Conservation (phyloP, 164 flowering plant genomes). For the Dillenia turbinata region DNA sequence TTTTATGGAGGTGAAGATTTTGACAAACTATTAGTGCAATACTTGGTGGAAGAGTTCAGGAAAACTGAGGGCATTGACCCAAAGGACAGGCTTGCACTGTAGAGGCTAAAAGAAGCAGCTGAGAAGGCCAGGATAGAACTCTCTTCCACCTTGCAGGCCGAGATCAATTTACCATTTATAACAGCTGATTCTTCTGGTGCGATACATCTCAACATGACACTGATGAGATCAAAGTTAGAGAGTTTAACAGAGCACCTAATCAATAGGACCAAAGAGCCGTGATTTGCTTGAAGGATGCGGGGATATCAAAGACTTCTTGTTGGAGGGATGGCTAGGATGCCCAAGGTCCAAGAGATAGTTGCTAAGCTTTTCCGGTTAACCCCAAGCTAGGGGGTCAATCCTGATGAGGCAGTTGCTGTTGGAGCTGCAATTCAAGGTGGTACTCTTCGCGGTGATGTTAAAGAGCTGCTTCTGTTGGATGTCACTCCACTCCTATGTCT, state of each 20-base stretch:
- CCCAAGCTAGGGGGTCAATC: conserved; percentile 76
- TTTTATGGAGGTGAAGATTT: conserved; percentile 77
- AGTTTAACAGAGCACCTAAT: conserved; percentile 45
- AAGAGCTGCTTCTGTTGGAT: conserved; percentile 65
- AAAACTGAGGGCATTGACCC: conserved; percentile 57
- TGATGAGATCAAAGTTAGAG: conserved; percentile 70
- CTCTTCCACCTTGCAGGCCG: conserved; percentile 67
- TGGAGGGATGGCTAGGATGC: conserved; percentile 76
- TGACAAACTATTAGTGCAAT: conserved; percentile 58
- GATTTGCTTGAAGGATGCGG: conserved; percentile 76
- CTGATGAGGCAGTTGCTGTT: conserved; percentile 79
- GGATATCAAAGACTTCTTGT: conserved; percentile 57
- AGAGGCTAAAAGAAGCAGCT: conserved; percentile 74
- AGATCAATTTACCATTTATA: conserved; percentile 65
- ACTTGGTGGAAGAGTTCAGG: conserved; percentile 56
- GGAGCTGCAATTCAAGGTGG: conserved; percentile 86
- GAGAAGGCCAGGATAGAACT: conserved; percentile 75
- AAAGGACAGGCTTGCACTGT: conserved; percentile 59
- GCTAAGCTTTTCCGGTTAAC: conserved; percentile 56
- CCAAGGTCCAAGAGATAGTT: conserved; percentile 67
- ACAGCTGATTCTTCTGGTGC: conserved; percentile 76
- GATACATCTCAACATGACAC: conserved; percentile 60
- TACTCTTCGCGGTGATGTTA: conserved; percentile 67
- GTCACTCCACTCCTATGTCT: conserved; percentile 71
- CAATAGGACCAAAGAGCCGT: conserved; percentile 55